A percentile compares a stretch with the other conserved stretches of the same genome.
phyloP scores from a whole-genome alignment of 371 early-diverging fungal species.

The Zancudomyces culisetae region DNA sequence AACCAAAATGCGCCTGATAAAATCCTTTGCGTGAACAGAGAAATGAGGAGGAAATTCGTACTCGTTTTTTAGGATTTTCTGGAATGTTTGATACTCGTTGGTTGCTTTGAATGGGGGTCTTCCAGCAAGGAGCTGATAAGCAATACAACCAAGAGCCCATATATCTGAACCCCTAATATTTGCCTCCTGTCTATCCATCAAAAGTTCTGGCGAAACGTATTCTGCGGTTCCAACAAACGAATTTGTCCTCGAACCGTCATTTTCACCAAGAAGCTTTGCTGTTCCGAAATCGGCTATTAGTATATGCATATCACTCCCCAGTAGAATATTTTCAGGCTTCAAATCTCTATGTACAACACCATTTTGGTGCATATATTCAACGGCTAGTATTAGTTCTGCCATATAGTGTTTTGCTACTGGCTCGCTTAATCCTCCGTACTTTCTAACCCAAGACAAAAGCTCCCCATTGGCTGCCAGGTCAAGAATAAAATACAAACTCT shows the following conservation, averaged over 20 bases:
- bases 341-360: conserved; percentile 71
- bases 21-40: conserved; percentile 38
- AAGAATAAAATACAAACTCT: conserved; percentile 57
- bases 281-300: conserved; percentile 73
- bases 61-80: conserved; percentile 73
- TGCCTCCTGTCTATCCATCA: conserved; percentile 56
- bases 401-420: conserved; percentile 61
- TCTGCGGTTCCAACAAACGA: conserved; percentile 97
- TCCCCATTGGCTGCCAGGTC: conserved; percentile 79
- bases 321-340: conserved; percentile 68
- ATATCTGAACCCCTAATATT: conserved; percentile 70
- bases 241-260: conserved; percentile 26
- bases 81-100: conserved; percentile 91
- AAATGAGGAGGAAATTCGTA: conserved; percentile 61
- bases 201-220: conserved; percentile 90
- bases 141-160: conserved; percentile 97
- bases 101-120: conserved; percentile 88
- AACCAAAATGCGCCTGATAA: conserved; percentile 50
- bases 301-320: conserved; percentile 60
- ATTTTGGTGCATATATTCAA: conserved; percentile 67
- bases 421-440: conserved; percentile 48
- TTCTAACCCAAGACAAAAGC: conserved; percentile 64
- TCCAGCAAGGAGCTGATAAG: conserved; percentile 86
- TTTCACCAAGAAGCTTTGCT: conserved; percentile 27
- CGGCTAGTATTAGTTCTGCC: conserved; percentile 67